Conservation (phyloP, 1,284 basidiomycete genomes). For the Tetrapyrgos nigripes region DNA sequence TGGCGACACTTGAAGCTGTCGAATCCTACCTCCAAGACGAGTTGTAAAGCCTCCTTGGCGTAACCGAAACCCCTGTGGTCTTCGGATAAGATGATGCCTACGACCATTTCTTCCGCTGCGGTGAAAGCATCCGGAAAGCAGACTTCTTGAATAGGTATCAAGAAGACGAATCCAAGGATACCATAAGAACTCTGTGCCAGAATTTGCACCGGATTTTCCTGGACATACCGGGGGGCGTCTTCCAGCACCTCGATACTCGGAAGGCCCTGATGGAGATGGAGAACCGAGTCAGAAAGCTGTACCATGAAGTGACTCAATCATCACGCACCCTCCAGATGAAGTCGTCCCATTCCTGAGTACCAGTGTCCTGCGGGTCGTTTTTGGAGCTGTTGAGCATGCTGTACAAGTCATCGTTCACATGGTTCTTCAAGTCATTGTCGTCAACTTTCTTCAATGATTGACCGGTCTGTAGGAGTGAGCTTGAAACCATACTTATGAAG, state of each 20-base stretch:
- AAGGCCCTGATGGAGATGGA: no score
- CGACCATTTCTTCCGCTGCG: conserved; percentile 50
- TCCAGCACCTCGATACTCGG: no score
- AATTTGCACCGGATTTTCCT: no score
- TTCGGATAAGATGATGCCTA: conserved; percentile 54
- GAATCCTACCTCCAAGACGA: conserved; percentile 55
- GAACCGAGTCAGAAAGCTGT: no score
- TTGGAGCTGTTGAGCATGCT: conserved; percentile 11
- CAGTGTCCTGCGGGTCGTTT: not conserved
- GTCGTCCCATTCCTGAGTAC: conserved; percentile 3
- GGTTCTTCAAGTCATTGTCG: no score
- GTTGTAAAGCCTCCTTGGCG: conserved; percentile 50
- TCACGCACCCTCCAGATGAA: not conserved
- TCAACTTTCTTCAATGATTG: no score
- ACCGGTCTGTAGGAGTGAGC: no score
- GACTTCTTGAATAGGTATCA: conserved; percentile 35
- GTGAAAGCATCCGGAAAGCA: conserved; percentile 21
- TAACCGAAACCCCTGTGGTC: conserved; percentile 48
- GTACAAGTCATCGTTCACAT: no score
- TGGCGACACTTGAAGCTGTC: conserved; percentile 56
- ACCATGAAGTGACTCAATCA: no score
- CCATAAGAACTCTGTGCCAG: not conserved
- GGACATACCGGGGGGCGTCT: no score
- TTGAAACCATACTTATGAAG: no score
- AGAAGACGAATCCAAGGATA: conserved; percentile 51